These are phyloP conservation scores for Lachancea fermentati DNA, from an alignment of 805 yeast species.

Conservation along the genomic window DNA sequence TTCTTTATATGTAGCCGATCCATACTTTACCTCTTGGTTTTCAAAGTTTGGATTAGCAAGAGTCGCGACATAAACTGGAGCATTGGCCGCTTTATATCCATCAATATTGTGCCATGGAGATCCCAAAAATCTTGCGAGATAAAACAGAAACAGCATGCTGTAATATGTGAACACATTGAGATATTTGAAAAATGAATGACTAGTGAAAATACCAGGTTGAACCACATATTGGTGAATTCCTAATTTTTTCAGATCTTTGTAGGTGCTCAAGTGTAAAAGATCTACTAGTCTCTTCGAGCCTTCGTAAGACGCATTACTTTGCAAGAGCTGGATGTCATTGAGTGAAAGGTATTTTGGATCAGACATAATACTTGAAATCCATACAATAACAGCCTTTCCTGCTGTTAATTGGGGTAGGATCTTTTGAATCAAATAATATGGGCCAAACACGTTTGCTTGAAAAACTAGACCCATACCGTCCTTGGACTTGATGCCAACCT, in stretches of 20 bases:
- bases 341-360: constrained; percentile 66
- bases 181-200: constrained; percentile 70
- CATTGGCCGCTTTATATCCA: constrained; percentile 86
- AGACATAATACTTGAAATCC: constrained; percentile 86
- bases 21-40: constrained; percentile 52
- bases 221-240: constrained; percentile 70
- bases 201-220: constrained; percentile 92
- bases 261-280: constrained; percentile 70
- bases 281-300: constrained; percentile 88
- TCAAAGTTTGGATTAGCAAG: constrained; percentile 43
- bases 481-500: constrained; percentile 62
- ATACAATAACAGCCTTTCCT: constrained; percentile 61
- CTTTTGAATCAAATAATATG: constrained; percentile 74
- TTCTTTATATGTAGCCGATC: constrained; percentile 60
- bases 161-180: constrained; percentile 74
- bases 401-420: constrained; percentile 48
- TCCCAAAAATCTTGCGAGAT: constrained; percentile 74
- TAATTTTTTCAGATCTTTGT: constrained; percentile 41
- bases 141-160: constrained; percentile 82
- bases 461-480: constrained; percentile 86
- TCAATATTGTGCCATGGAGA: constrained; percentile 84
- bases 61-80: constrained; percentile 66
- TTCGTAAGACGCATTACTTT: constrained; percentile 70
- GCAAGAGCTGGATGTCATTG: constrained; percentile 66
- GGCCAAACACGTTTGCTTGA: constrained; percentile 96